A percentile compares a stretch with the other conserved stretches of the same genome.
Evolutionary conservation across 306 rosid species (phyloP).

Genomic region (Luffa aegyptiaca): DNA sequence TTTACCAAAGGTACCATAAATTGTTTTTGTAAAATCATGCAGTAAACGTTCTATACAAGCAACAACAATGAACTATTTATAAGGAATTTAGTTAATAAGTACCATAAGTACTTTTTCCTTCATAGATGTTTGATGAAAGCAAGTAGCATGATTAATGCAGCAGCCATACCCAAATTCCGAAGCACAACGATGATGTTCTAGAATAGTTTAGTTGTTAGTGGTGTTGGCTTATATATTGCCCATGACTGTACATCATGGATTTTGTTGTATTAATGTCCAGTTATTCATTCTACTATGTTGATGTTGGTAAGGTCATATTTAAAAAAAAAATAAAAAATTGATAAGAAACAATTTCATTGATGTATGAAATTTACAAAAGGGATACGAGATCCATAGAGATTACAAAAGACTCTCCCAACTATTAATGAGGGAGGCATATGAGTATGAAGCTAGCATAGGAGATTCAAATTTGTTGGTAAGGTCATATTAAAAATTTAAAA

Average conservation of each 20-base stretch:
- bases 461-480: too few species aligned
- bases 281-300: background rate
- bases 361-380: too few species aligned
- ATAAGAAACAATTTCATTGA: too few species aligned
- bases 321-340: too few species aligned
- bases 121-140: background rate
- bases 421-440: too few species aligned
- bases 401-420: too few species aligned
- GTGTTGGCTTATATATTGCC: background rate
- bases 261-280: background rate
- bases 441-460: too few species aligned
- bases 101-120: background rate
- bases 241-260: background rate
- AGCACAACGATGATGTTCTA: background rate
- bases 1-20: background rate
- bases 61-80: background rate
- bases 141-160: background rate
- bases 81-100: background rate
- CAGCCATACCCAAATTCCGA: background rate
- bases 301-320: too few species aligned
- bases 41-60: background rate
- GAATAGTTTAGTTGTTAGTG: background rate
- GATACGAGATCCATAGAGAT: too few species aligned
- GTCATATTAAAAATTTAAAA: background rate
- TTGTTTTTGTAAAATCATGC: background rate